A percentile compares a stretch with the other conserved stretches of the same genome.
phyloP scores from a whole-genome alignment of 441 rosid genomes.

The Croton laevigatus region DNA sequence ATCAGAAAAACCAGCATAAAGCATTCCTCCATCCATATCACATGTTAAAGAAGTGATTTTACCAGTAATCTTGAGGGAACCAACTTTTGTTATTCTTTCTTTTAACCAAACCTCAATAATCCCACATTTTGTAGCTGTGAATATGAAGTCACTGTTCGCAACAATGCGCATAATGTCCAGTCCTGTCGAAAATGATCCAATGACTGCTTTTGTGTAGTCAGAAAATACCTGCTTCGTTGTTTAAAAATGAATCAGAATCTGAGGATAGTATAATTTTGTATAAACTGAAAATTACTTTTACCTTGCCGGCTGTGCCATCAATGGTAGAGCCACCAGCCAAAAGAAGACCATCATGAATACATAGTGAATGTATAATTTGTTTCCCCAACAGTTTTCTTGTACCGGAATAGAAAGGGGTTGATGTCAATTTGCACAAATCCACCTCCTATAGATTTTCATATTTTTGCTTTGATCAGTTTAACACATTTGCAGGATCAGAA shows the following conservation, averaged over 20 bases:
- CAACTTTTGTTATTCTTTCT: slow-evolving; percentile 39
- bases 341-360: slow-evolving; percentile 37
- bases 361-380: slow-evolving; percentile 44
- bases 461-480: neutral
- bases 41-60: slow-evolving; percentile 42
- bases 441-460: slow-evolving; percentile 38
- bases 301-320: slow-evolving; percentile 65
- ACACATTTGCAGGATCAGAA: neutral
- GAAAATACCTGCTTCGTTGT: slow-evolving; percentile 39
- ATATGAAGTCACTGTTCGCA: slow-evolving; percentile 49
- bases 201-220: slow-evolving; percentile 30
- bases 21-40: slow-evolving; percentile 47
- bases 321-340: slow-evolving; percentile 49
- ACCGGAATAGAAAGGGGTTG: slow-evolving; percentile 43
- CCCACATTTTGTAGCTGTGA: slow-evolving; percentile 54
- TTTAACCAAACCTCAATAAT: slow-evolving; percentile 59
- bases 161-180: slow-evolving; percentile 42
- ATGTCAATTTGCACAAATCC: slow-evolving; percentile 39
- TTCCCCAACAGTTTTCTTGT: slow-evolving; percentile 54
- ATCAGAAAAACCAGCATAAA: slow-evolving; percentile 52
- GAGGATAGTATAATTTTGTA: neutral
- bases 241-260: neutral
- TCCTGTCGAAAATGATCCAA: slow-evolving; percentile 38
- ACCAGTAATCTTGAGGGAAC: slow-evolving; percentile 28
- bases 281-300: slow-evolving; percentile 10